Evolutionary conservation across 768 basidiomycete species (phyloP).

Genomic region (Auricularia sp.): DNA sequence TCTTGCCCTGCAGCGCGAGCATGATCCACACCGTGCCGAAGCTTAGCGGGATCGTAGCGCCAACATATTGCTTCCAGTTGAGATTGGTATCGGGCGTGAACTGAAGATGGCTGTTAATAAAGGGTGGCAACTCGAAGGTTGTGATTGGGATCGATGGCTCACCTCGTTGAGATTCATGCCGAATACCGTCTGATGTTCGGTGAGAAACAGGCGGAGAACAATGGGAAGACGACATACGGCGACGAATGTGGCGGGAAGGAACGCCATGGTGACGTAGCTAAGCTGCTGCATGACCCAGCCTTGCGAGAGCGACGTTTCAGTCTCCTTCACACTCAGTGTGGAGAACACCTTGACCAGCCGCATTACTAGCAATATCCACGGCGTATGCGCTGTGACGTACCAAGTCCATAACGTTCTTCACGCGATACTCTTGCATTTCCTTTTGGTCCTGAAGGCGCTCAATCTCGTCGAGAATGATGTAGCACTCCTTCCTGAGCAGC

Average conservation of each 20-base stretch:
- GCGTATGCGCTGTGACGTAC: conserved; percentile 9
- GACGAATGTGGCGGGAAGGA: conserved; percentile 43
- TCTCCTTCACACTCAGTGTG: conserved; percentile 48
- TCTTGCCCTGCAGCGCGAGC: conserved; percentile 36
- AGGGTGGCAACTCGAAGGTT: background rate
- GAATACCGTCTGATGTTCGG: conserved; percentile 32
- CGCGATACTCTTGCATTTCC: conserved; percentile 18
- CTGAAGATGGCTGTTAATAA: background rate
- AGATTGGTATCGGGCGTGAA: background rate
- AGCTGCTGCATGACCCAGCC: conserved; percentile 32
- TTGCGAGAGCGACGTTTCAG: conserved; percentile 32
- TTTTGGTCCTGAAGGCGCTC: conserved; percentile 12
- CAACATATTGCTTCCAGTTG: conserved; percentile 24
- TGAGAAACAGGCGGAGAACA: conserved; percentile 28
- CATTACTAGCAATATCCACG: background rate
- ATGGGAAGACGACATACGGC: conserved; percentile 16
- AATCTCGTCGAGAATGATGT: conserved; percentile 7
- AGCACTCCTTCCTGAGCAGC: conserved; percentile 6
- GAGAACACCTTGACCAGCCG: conserved; percentile 38
- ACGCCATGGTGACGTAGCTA: conserved; percentile 49
- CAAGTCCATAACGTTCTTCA: conserved; percentile 26
- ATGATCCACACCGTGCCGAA: conserved; percentile 43
- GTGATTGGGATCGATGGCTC: conserved; percentile 15
- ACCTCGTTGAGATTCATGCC: conserved; percentile 48
- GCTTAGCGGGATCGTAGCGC: conserved; percentile 36